Base-by-base conservation (phyloP, 306 rosid species). In the Trifolium pratense region DNA sequence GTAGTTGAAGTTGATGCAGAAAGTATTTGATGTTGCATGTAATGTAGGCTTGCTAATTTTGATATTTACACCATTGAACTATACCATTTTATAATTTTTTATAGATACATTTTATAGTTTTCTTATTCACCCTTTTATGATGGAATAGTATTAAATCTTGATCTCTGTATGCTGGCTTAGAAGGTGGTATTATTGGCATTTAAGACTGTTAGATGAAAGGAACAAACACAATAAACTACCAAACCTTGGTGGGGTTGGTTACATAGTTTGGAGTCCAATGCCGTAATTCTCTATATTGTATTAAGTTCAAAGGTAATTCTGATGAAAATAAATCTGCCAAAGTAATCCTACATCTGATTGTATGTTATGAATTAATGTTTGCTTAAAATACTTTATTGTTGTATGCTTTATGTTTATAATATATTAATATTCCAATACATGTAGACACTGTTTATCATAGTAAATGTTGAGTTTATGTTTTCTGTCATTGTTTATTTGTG, bases 311-410 rank as follows among this genome's bases (percentile, higher is more conserved):
- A 40, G 7, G 12, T 65, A 40, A 21, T 21, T 12, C 18, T 40
- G 11, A 39, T 37, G 20, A 75, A 40, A 43, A 67, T 8, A 71
- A 31, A 78, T 65, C 23, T 59, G 57, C 53, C 8, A 32, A 52
- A 32, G 26, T 17, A n/a, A 25, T 23, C 6, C 6, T 40, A 14
- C 56, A 37, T 66, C 25, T 26, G 48, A 43, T 58, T 40, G 15
- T 58, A 31, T 63, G 31, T 68, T 63, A 37, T 66, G 63, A 11
- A 21, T 55, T 68, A 23, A 49, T 64, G 56, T 52, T 65, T 59
- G 64, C 63, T 13, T 61, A 32, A 62, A 21, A 73, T 53, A 43
- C 73, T 31, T 51, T 17, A 17, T 15, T 26, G 34, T 39, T 34
- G 56, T 18, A 26, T 42, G 15, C 6, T 16, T 18, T 69, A 23